Conservation (phyloP, 2,329 filamentous ascomycete species). For the Fusarium equiseti region DNA sequence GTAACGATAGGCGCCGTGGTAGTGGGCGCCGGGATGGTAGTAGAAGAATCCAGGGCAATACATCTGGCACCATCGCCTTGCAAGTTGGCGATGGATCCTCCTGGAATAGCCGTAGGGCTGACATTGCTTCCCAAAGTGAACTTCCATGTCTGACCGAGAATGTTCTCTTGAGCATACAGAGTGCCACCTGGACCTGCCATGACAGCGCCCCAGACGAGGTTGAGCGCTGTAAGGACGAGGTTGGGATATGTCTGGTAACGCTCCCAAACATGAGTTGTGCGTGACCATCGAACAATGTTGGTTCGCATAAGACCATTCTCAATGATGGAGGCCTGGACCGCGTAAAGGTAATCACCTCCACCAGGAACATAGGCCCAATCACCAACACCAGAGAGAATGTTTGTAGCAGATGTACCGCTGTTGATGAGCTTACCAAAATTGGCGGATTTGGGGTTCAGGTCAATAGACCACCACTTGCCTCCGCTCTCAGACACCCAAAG, state of each 20-base stretch:
- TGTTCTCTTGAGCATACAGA: constrained; percentile 7
- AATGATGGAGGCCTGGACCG: constrained; percentile 5
- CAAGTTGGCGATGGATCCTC: constrained; percentile 1
- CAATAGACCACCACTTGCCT: constrained; percentile 11
- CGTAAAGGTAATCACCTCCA: constrained; percentile 13
- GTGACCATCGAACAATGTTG: constrained; percentile 28
- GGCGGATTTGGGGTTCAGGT: constrained; percentile 1
- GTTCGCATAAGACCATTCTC: constrained; percentile 7
- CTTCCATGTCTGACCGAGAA: constrained; percentile 11
- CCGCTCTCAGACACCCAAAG: constrained; percentile 11
- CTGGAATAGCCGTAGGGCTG: neutral
- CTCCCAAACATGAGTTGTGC: constrained; percentile 19
- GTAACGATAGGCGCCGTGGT: neutral
- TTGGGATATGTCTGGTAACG: constrained; percentile 7
- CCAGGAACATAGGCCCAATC: constrained; percentile 14
- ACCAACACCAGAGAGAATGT: neutral
- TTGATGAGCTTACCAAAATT: constrained; percentile 6
- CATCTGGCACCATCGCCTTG: constrained; percentile 9
- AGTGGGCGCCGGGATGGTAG: neutral
- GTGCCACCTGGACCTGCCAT: neutral
- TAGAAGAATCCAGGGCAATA: neutral
- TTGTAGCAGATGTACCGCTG: constrained; percentile 3
- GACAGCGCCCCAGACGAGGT: constrained; percentile 4
- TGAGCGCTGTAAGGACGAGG: constrained; percentile 8
- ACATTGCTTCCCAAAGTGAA: constrained; percentile 3